Evolutionary conservation across 2,329 filamentous ascomycete genomes (phyloP).

Genomic region (Aspergillus hortae): DNA sequence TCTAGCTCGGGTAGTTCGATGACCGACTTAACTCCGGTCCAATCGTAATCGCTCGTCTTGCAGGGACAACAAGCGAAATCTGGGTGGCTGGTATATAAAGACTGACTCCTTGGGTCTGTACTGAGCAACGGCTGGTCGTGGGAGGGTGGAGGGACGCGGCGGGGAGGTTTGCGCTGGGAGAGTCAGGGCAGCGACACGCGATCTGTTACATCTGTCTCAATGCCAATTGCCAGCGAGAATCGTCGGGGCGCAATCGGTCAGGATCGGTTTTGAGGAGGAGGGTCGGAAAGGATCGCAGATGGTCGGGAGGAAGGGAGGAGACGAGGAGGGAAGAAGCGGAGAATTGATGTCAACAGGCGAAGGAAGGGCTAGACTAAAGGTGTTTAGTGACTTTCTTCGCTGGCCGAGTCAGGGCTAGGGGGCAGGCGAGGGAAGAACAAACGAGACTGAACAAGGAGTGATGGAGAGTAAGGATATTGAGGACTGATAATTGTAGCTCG

Average conservation of each 20-base stretch:
- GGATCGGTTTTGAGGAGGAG: background rate
- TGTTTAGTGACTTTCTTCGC: background rate
- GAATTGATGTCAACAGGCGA: background rate
- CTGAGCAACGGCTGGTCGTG: conserved; percentile 1
- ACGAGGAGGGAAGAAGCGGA: background rate
- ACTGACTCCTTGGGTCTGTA: background rate
- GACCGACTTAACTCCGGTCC: background rate
- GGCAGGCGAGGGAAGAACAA: background rate
- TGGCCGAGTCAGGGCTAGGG: background rate
- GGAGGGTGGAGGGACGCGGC: conserved; percentile 9
- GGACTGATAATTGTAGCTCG: too few relatives aligned
- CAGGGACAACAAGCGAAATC: too few relatives aligned
- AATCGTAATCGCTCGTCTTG: background rate
- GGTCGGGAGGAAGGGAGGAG: background rate
- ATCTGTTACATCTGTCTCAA: conserved; percentile 23
- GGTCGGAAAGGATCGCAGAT: background rate
- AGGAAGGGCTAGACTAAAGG: background rate
- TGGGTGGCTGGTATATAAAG: too few relatives aligned
- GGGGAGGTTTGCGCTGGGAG: conserved; percentile 15
- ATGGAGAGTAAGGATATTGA: background rate
- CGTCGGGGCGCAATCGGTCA: conserved; percentile 1
- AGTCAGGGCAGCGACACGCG: conserved; percentile 19
- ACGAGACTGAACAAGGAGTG: background rate
- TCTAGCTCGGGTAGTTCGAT: background rate
- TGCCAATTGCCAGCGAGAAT: conserved; percentile 14